phyloP scores from a whole-genome alignment of 306 rosid species.

The Rosa persica region DNA sequence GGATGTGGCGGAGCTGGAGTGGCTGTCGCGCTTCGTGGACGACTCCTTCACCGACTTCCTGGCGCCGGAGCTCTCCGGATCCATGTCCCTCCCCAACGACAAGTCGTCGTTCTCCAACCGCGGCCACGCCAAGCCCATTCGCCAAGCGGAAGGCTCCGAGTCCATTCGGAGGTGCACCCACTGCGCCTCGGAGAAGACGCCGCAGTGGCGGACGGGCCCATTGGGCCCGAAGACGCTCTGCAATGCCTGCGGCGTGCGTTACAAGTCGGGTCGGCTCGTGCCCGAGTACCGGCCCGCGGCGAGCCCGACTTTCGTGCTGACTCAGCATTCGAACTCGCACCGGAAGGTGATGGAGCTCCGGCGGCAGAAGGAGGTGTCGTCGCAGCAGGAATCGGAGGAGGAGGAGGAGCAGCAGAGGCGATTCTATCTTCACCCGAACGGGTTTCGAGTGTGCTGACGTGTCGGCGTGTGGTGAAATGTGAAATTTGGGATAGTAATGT shows the following conservation, averaged over 20 bases:
- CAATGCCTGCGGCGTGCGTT: constrained; percentile 68
- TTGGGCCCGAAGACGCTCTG: constrained; percentile 68
- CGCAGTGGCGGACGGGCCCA: constrained; percentile 75
- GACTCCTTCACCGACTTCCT: constrained; percentile 49
- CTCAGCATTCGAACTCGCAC: constrained; percentile 75
- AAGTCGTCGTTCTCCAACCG: constrained; percentile 34
- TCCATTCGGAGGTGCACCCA: constrained; percentile 42
- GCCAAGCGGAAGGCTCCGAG: neutral
- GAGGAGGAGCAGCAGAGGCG: constrained; percentile 20
- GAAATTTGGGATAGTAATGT: neutral
- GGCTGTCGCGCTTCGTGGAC: constrained; percentile 65
- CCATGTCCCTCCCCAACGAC: constrained; percentile 11
- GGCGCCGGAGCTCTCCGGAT: constrained; percentile 1
- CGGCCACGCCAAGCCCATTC: constrained; percentile 28
- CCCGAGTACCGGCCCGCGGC: constrained; percentile 69
- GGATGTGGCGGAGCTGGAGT: constrained; percentile 56
- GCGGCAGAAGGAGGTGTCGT: constrained; percentile 38
- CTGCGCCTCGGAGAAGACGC: constrained; percentile 62
- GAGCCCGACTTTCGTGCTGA: constrained; percentile 57
- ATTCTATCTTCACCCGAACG: constrained; percentile 22
- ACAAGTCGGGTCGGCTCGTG: constrained; percentile 60
- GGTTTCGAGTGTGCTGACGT: constrained; percentile 40
- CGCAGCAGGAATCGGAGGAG: constrained; percentile 8
- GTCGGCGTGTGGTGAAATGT: neutral
- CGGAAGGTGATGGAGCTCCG: constrained; percentile 65